Percentiles rank a stretch among this genome's conserved stretches.
These are phyloP conservation scores for Russula earlei DNA, from an alignment of 768 basidiomycete species.

Conservation along the genomic window DNA sequence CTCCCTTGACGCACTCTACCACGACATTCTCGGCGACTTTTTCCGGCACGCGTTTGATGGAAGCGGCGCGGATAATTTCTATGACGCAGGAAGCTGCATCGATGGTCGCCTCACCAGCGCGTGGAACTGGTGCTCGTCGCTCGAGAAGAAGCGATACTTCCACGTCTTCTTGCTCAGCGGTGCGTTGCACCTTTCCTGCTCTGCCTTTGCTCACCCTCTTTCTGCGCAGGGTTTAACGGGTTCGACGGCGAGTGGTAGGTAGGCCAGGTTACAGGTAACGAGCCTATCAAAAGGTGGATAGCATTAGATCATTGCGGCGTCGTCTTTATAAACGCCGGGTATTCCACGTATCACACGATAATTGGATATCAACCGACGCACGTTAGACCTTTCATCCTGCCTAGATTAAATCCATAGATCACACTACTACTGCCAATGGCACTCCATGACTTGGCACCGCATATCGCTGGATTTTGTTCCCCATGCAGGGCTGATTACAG, in stretches of 20 bases:
- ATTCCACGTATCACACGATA: not conserved
- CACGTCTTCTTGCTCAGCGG: slow-evolving; percentile 69
- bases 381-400: not conserved
- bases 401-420: not conserved
- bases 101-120: slow-evolving; percentile 82
- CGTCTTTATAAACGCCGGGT: not conserved
- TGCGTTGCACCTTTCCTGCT: slow-evolving; percentile 27
- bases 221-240: slow-evolving; percentile 57
- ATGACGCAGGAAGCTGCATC: slow-evolving; percentile 78
- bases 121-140: slow-evolving; percentile 83
- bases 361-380: not conserved
- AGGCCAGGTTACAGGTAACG: not conserved
- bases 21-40: slow-evolving; percentile 74
- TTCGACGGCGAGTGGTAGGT: slow-evolving; percentile 77
- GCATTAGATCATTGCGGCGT: not conserved
- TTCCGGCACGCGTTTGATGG: slow-evolving; percentile 86
- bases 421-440: not conserved
- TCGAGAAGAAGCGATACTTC: slow-evolving; percentile 85
- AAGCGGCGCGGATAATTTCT: slow-evolving; percentile 86
- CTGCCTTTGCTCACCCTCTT: not conserved
- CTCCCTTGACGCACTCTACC: slow-evolving; percentile 54
- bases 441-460: not conserved
- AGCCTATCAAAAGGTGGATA: not conserved
- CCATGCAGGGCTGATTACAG: no score
- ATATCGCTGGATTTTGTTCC: no score